These are phyloP conservation scores for Elsinoe batatas DNA, from an alignment of 2,329 filamentous ascomycete genomes.

Conservation along the genomic window DNA sequence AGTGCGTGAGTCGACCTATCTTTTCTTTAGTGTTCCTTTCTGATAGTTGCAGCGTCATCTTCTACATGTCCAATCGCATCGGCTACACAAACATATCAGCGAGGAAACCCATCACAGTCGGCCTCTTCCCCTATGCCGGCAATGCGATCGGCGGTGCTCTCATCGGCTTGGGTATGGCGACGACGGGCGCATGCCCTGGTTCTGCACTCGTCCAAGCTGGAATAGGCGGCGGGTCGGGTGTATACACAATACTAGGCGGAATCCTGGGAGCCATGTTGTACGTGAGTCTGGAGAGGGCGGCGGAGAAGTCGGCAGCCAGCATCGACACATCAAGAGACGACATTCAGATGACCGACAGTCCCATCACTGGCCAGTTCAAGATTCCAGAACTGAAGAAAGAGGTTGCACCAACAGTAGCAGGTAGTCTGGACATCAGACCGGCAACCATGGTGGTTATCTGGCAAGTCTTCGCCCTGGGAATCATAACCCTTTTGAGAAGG, in stretches of 20 bases:
- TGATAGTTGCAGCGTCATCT: conserved; percentile 6
- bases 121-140: conserved; percentile 50
- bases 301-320: not conserved
- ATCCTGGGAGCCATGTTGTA: conserved; percentile 43
- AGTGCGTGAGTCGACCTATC: conserved; percentile 44
- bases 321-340: not conserved
- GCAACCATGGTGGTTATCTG: conserved; percentile 33
- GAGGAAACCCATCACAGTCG: conserved; percentile 43
- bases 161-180: conserved; percentile 56
- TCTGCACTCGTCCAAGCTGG: conserved; percentile 54
- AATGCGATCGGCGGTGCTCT: conserved; percentile 55
- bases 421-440: conserved; percentile 34
- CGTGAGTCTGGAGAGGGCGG: conserved; percentile 1
- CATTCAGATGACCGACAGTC: not conserved
- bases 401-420: conserved; percentile 15
- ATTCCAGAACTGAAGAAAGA: not conserved
- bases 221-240: conserved; percentile 31
- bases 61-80: conserved; percentile 34
- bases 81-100: conserved; percentile 38
- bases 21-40: not conserved
- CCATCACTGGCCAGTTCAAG: not conserved
- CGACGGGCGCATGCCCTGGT: conserved; percentile 56
- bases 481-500: conserved; percentile 24
- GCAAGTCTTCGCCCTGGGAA: conserved; percentile 33
- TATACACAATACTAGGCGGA: conserved; percentile 46